Evolutionary conservation across 495 filamentous ascomycete genomes (phyloP).

Genomic region (Daldinia childiae): DNA sequence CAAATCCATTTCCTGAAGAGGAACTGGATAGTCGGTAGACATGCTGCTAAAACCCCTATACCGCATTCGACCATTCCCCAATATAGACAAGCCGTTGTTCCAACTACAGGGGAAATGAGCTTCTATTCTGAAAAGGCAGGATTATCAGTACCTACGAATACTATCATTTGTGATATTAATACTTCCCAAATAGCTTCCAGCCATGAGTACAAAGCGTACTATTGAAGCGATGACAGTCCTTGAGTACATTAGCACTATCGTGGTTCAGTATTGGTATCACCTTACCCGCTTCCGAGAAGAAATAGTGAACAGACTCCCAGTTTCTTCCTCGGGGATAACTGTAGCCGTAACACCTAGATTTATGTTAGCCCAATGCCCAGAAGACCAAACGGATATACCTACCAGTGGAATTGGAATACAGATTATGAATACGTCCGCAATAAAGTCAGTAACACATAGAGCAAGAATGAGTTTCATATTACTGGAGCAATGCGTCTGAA

Average conservation of each 20-base stretch:
- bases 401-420: slow-evolving; percentile 40
- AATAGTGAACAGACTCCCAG: slow-evolving; percentile 33
- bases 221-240: slow-evolving; percentile 31
- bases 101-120: slow-evolving; percentile 15
- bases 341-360: slow-evolving; percentile 31
- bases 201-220: slow-evolving; percentile 35
- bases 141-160: slow-evolving; percentile 25
- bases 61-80: slow-evolving; percentile 43
- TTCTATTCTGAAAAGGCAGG: background rate
- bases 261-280: background rate
- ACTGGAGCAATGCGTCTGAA: slow-evolving; percentile 13
- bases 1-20: slow-evolving; percentile 25
- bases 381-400: background rate
- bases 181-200: slow-evolving; percentile 14
- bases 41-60: slow-evolving; percentile 37
- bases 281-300: slow-evolving; percentile 39
- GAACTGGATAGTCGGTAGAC: slow-evolving; percentile 37
- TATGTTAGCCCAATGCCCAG: background rate
- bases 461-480: slow-evolving; percentile 19
- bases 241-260: slow-evolving; percentile 1
- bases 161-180: slow-evolving; percentile 27
- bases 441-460: slow-evolving; percentile 41
- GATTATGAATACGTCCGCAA: slow-evolving; percentile 39
- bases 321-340: slow-evolving; percentile 26
- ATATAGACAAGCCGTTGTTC: slow-evolving; percentile 34